These are phyloP conservation scores for Rhizophora mangle DNA, from an alignment of 345 rosid genomes.

Conservation along the genomic window DNA sequence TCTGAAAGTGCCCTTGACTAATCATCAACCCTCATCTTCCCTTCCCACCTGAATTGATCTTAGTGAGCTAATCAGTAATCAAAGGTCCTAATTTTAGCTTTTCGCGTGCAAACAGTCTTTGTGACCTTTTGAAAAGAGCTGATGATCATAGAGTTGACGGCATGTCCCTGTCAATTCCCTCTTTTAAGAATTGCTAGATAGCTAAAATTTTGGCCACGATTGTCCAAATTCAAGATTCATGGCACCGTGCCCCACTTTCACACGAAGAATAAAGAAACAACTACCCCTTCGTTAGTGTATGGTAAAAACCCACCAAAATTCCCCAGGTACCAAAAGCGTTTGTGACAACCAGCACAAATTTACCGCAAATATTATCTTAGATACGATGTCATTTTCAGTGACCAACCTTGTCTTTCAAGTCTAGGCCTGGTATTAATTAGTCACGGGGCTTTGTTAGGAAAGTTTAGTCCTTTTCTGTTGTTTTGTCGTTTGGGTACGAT, in stretches of 20 bases:
- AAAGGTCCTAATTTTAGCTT: neutral
- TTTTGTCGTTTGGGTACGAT: neutral
- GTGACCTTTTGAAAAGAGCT: neutral
- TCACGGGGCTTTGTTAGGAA: conserved; percentile 25
- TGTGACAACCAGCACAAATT: neutral
- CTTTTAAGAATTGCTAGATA: conserved; percentile 1
- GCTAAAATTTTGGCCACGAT: conserved; percentile 12
- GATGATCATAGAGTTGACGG: conserved; percentile 13
- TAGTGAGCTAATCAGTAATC: neutral
- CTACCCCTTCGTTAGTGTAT: neutral
- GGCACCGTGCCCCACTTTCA: conserved; percentile 6
- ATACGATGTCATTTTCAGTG: conserved; percentile 26
- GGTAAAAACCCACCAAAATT: conserved; percentile 20
- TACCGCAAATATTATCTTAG: conserved; percentile 22
- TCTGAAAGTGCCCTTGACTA: neutral
- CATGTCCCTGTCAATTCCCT: conserved; percentile 17
- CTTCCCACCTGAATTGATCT: neutral
- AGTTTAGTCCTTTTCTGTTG: conserved; percentile 20
- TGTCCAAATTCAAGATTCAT: conserved; percentile 11
- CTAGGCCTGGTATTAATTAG: conserved; percentile 12
- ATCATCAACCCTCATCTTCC: neutral
- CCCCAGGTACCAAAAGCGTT: neutral
- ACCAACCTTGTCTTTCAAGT: conserved; percentile 2
- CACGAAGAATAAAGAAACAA: conserved; percentile 23
- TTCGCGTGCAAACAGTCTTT: neutral